Conservation (phyloP, 1,284 basidiomycete species). For the Trichosporon asahii region DNA sequence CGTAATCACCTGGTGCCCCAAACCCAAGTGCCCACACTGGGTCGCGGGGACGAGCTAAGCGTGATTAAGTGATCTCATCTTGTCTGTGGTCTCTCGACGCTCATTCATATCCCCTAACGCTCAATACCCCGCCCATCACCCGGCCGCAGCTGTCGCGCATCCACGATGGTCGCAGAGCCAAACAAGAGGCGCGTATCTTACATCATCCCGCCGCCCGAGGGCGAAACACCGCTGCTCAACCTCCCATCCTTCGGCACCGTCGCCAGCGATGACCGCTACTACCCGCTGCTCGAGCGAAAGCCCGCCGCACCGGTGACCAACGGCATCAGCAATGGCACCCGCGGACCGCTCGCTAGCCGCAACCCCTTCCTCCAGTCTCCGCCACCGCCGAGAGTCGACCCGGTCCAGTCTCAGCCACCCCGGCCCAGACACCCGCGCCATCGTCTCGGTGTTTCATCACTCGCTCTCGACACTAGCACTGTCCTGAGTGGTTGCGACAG, state of each 20-base stretch:
- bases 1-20: constrained; percentile 6
- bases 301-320: constrained; percentile 18
- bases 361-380: constrained; percentile 18
- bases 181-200: constrained; percentile 68
- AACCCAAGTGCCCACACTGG: constrained; percentile 5
- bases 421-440: constrained; percentile 66
- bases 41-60: not conserved
- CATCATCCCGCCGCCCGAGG: constrained; percentile 70
- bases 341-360: constrained; percentile 34
- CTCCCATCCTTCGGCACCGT: constrained; percentile 64
- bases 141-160: not conserved
- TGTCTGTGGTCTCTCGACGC: not conserved
- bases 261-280: constrained; percentile 52
- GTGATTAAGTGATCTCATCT: not conserved
- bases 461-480: constrained; percentile 82
- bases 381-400: constrained; percentile 8
- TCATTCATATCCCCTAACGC: not conserved
- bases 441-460: constrained; percentile 76
- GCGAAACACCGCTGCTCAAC: constrained; percentile 57
- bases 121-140: not conserved
- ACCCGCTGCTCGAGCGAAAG: constrained; percentile 61
- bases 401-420: constrained; percentile 19
- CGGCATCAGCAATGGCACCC: constrained; percentile 23
- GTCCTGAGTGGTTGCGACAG: constrained; percentile 59
- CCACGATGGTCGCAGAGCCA: constrained; percentile 23